Evolutionary conservation across 1,284 basidiomycete species (phyloP), one percentile per base, ranked within the genome.

Genomic region (Violaceomyces palustris): DNA sequence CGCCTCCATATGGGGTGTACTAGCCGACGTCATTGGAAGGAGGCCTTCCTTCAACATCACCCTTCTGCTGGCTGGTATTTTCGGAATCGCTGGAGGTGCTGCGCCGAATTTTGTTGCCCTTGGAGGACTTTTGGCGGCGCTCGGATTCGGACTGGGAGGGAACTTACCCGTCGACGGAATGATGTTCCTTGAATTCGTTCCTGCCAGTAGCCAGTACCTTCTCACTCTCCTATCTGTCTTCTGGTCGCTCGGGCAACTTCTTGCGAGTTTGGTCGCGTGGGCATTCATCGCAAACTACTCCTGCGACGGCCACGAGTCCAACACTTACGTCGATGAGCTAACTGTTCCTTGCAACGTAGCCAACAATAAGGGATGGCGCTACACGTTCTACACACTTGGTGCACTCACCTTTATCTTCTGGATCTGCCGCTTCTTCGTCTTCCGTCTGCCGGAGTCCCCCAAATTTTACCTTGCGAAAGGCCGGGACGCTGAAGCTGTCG

Each of bases 121-220:
- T 15, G 67, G 64, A 7, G 67, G 65, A 33, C 42, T 73, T 2
- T 42, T 73, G 2, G 67, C 66, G 15, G 61, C 57, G 21, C 49
- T 69, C 12, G 70, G 69, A 21, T 57, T 72, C 34, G 70, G 70
- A 31, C 55, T 73, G 17, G 70, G 70, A 7, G 69, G 70, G 18
- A 67, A 66, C 49, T 43, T 73, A 35, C 70, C 70, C 22, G 70
- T 73, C 21, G 70, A 73, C 48, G 70, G 70, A 12, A 72, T 70
- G 67, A 63, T 73, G 37, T 69, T 72, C 47, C 54, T 68, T 39
- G 69, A 73, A 35, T 72, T 73, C 35, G 52, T 73, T 15, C 70
- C 70, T 4, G 65, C 63, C 23, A 50, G 47, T 24, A 53, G 53
- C 27, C 70, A 73, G 48, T 61, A 69, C 36, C 59, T 70, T 5